These are phyloP conservation scores for Sodiomyces alkalinus DNA, from an alignment of 2,329 filamentous ascomycete genomes.

Conservation along the genomic window DNA sequence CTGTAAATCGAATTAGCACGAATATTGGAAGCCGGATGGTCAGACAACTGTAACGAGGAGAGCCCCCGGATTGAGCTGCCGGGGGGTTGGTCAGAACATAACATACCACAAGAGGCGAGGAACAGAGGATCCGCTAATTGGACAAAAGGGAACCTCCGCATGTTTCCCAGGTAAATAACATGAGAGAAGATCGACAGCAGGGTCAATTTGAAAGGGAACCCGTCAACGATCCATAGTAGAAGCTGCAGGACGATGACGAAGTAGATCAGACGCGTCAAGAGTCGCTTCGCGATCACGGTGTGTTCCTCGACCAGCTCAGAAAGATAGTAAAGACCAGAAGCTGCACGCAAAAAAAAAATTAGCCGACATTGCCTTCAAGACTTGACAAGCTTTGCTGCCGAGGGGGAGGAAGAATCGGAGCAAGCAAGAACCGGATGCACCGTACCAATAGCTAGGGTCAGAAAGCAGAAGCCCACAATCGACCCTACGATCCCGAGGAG, in stretches of 20 bases:
- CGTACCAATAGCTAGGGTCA: constrained; percentile 82
- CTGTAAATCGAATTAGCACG: too few species aligned
- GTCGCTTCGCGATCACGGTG: constrained; percentile 76
- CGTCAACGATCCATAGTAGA: constrained; percentile 64
- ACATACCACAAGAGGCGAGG: constrained; percentile 62
- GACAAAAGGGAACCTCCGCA: constrained; percentile 60
- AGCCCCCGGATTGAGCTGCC: constrained; percentile 1
- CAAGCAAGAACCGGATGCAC: constrained; percentile 2
- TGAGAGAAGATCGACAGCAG: constrained; percentile 67
- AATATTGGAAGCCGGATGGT: too few species aligned
- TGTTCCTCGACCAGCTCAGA: constrained; percentile 97
- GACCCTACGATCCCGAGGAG: constrained; percentile 81
- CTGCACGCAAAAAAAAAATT: constrained; percentile 36
- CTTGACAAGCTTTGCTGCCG: not conserved
- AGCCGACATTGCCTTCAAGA: constrained; percentile 1
- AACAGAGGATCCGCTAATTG: constrained; percentile 81
- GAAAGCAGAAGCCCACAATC: constrained; percentile 77
- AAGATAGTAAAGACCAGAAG: constrained; percentile 95
- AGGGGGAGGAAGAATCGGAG: not conserved
- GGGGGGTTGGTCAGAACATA: not conserved
- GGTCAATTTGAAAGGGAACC: constrained; percentile 66
- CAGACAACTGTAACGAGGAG: constrained; percentile 6
- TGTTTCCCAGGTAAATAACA: constrained; percentile 75
- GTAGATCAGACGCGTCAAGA: constrained; percentile 80
- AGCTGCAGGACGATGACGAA: constrained; percentile 58